Evolutionary conservation across 2,329 filamentous ascomycete species (phyloP).

Genomic region (Penicillium sp.): DNA sequence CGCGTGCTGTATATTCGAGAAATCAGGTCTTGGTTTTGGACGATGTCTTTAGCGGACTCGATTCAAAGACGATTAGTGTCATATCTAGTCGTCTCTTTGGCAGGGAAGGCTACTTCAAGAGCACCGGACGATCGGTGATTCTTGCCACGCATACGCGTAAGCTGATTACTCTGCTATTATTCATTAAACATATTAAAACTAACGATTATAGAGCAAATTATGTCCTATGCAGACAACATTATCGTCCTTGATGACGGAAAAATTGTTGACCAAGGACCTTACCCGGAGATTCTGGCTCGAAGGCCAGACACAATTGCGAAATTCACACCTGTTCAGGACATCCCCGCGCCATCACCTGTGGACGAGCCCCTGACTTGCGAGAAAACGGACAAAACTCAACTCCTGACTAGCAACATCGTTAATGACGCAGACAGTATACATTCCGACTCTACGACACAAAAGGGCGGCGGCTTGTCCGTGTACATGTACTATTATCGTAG

Average conservation of each 20-base stretch:
- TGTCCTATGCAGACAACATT: constrained; percentile 34
- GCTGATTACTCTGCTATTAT: not conserved
- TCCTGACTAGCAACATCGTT: not conserved
- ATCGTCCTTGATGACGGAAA: constrained; percentile 28
- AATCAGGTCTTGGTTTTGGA: constrained; percentile 8
- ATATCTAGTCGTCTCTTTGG: constrained; percentile 6
- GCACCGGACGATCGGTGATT: constrained; percentile 2
- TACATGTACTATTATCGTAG: constrained; percentile 38
- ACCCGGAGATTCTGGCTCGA: not conserved
- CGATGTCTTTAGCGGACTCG: constrained; percentile 12
- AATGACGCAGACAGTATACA: not conserved
- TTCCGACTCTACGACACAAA: constrained; percentile 10
- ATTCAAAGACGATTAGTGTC: constrained; percentile 1
- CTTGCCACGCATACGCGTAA: constrained; percentile 7
- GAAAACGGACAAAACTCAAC: not conserved
- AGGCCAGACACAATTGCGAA: not conserved
- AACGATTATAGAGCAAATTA: not conserved
- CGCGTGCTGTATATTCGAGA: constrained; percentile 49
- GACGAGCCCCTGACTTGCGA: not conserved
- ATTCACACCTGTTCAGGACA: not conserved
- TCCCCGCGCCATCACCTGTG: not conserved
- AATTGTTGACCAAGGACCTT: not conserved
- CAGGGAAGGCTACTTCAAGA: constrained; percentile 5
- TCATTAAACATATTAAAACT: constrained; percentile 35
- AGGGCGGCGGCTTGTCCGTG: constrained; percentile 37